phyloP scores from a whole-genome alignment of 768 basidiomycete genomes.

The Pholiota microspora region DNA sequence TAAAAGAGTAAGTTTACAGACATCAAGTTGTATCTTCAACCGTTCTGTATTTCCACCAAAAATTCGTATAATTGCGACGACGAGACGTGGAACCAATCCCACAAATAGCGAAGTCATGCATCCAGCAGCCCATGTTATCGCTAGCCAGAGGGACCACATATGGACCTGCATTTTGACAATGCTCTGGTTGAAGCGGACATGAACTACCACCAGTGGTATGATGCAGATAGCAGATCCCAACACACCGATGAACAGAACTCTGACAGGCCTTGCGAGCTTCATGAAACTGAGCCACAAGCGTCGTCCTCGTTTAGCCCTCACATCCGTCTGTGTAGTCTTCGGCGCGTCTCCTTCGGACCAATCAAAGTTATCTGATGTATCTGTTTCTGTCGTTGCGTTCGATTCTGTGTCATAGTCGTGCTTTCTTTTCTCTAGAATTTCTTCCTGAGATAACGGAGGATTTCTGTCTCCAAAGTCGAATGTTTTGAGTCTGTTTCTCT shows the following conservation, averaged over 20 bases:
- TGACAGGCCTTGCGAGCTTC: conserved; percentile 58
- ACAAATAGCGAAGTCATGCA: conserved; percentile 64
- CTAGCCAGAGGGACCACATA: conserved; percentile 66
- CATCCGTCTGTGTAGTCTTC: conserved; percentile 21
- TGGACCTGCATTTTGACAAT: conserved; percentile 53
- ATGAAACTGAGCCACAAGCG: conserved; percentile 64
- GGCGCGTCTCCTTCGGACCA: conserved; percentile 65
- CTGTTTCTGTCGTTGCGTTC: conserved; percentile 47
- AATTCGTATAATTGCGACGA: conserved; percentile 51
- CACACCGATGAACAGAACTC: conserved; percentile 57
- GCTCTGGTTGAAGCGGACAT: conserved; percentile 54
- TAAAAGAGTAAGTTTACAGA: conserved; percentile 24
- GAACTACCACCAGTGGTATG: conserved; percentile 67
- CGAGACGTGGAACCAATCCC: conserved; percentile 56
- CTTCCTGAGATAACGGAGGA: conserved; percentile 5
- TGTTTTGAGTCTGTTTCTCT: neutral
- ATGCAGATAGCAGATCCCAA: conserved; percentile 64
- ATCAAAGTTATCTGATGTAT: conserved; percentile 69
- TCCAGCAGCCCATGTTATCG: conserved; percentile 62
- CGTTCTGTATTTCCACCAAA: conserved; percentile 64
- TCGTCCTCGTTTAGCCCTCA: conserved; percentile 60
- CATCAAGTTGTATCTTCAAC: conserved; percentile 68
- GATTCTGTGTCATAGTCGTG: conserved; percentile 28
- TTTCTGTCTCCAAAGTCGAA: neutral
- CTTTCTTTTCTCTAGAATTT: conserved; percentile 7